Evolutionary conservation across 164 flowering plant species (phyloP), one percentile per base, ranked within the genome.

Genomic region (Aristolochia contorta): DNA sequence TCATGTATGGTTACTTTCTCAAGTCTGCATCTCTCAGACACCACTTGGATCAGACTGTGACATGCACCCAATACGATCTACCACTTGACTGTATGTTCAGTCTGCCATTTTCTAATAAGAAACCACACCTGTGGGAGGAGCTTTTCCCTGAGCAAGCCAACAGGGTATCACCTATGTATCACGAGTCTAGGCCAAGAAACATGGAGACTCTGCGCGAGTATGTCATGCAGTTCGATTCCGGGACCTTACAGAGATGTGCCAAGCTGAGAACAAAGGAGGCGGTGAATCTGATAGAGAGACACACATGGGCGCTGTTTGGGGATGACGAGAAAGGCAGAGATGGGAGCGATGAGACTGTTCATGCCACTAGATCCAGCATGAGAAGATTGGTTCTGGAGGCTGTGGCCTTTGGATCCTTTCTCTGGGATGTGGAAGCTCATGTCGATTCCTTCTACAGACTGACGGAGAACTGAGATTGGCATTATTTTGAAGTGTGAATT

Each of bases 361-460:
- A 89, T 25, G 58, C 61, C 8, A 81, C 97, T 7, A 80, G 83
- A 62, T 80, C 79, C 8, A 84, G 90, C 71, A 57, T 89, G 59
- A 86, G 83, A 82, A 84, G 97, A 47, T 72, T 89, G 64, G 79
- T 82, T 27, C 66, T 87, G 73, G 98, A 92, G 79, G 98, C 90
- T 59, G 78, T 88, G 70, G 94, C 94, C 37, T 87, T 92, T 69
- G 98, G 98, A 21, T 79, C 80, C 22, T 89, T 87, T 60, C 87
- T 92, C 15, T 87, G 90, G 91, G 88, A 89, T 45, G 67, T 82
- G 0, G 98, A 92, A 69, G 79, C 77, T 43, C 75, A 65, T 54
- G 87, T 86, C 20, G 73, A 71, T 47, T 57, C 67, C 57, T 70
- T 80, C 19, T 92, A 80, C 72, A 72, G 80, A 62, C 82, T 92